These are phyloP conservation scores for Tuber magnatum DNA, from an alignment of 495 filamentous ascomycete species.

Conservation along the genomic window DNA sequence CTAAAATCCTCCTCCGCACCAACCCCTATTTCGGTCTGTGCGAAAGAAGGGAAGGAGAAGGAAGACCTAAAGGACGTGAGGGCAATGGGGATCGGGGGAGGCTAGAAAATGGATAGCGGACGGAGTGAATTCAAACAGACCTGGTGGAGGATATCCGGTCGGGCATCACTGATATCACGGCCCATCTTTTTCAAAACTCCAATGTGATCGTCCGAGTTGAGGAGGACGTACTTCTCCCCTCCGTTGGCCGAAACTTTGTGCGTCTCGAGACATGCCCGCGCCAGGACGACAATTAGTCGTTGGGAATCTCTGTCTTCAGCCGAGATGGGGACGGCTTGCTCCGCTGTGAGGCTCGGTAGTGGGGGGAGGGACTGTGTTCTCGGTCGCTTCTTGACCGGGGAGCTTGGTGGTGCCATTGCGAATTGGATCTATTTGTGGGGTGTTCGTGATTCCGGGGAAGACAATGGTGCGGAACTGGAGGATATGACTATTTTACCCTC, in stretches of 20 bases:
- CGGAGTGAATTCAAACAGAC: conserved; percentile 48
- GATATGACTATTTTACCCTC: background rate
- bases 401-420: conserved; percentile 30
- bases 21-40: background rate
- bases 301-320: conserved; percentile 79
- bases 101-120: conserved; percentile 4
- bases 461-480: background rate
- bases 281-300: conserved; percentile 88
- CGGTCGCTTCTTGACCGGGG: conserved; percentile 42
- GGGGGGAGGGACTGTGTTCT: conserved; percentile 92
- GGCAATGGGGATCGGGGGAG: background rate
- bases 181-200: conserved; percentile 99
- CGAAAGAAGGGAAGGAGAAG: conserved; percentile 8
- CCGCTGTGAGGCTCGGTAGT: conserved; percentile 82
- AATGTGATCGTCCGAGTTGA: conserved; percentile 99
- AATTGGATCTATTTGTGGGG: background rate
- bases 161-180: conserved; percentile 92
- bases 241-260: conserved; percentile 71
- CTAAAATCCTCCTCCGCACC: background rate
- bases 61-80: background rate
- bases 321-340: conserved; percentile 80
- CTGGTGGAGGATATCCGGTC: conserved; percentile 97
- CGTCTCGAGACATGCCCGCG: conserved; percentile 94
- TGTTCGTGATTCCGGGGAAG: background rate
- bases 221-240: conserved; percentile 89